A percentile compares a stretch with the other conserved stretches of the same genome.
Conservation (phyloP, 768 basidiomycete species). For the Porphyrellus cyaneotinctus region DNA sequence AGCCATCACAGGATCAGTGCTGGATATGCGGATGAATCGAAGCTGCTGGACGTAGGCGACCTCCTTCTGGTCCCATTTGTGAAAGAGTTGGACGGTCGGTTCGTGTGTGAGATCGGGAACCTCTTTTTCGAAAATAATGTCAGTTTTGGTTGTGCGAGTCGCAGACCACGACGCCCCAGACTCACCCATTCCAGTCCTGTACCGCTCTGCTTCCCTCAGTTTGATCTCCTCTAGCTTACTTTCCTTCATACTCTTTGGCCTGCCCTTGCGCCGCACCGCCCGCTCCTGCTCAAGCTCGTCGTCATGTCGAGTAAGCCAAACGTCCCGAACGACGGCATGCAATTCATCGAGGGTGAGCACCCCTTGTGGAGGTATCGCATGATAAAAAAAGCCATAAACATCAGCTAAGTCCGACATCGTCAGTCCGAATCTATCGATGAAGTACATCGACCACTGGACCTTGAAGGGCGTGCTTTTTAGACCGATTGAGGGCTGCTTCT, state of each 20-base stretch:
- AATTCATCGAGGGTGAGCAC: conserved; percentile 60
- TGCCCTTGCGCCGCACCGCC: conserved; percentile 60
- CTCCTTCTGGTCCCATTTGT: conserved; percentile 76
- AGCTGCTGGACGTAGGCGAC: conserved; percentile 65
- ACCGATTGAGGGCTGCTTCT: conserved; percentile 50
- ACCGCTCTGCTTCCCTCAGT: conserved; percentile 63
- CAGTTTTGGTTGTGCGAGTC: not conserved
- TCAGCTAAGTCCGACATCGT: conserved; percentile 43
- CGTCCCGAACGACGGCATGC: conserved; percentile 56
- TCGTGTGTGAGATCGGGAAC: conserved; percentile 73
- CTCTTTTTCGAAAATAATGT: conserved; percentile 41
- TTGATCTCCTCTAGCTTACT: conserved; percentile 66
- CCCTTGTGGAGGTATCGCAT: conserved; percentile 58
- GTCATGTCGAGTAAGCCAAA: conserved; percentile 75
- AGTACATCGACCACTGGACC: conserved; percentile 33
- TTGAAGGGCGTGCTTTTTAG: conserved; percentile 51
- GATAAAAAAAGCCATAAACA: conserved; percentile 71
- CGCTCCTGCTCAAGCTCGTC: conserved; percentile 59
- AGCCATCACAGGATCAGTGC: conserved; percentile 42
- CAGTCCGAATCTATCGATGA: not conserved
- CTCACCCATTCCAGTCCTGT: conserved; percentile 79
- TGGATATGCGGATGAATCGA: conserved; percentile 73
- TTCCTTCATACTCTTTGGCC: conserved; percentile 71
- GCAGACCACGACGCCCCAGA: not conserved
- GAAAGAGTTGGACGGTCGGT: conserved; percentile 66